These are phyloP conservation scores for Aristolochia contorta DNA, from an alignment of 164 flowering plant genomes.

Conservation along the genomic window DNA sequence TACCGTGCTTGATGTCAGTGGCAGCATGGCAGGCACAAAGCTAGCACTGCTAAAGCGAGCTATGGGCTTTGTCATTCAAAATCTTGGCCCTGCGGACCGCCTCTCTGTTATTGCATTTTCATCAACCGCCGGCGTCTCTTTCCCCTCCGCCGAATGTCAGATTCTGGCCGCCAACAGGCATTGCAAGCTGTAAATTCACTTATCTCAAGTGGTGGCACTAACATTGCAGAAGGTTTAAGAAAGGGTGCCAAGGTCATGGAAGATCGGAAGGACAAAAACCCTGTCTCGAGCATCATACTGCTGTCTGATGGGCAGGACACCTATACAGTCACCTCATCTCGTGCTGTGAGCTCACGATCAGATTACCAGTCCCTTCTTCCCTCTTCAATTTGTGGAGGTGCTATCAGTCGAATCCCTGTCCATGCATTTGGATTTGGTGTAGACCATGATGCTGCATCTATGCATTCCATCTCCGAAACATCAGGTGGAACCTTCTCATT, in stretches of 20 bases:
- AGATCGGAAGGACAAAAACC: conserved; percentile 68
- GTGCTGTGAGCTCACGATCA: conserved; percentile 16
- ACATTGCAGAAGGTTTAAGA: conserved; percentile 77
- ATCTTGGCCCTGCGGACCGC: conserved; percentile 80
- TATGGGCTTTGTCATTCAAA: conserved; percentile 88
- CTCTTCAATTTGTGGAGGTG: conserved; percentile 22
- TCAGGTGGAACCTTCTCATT: conserved; percentile 99
- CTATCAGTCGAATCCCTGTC: conserved; percentile 57
- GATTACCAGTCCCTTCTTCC: conserved; percentile 59
- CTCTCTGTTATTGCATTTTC: conserved; percentile 95
- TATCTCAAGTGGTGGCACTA: conserved; percentile 78
- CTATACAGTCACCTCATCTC: conserved; percentile 31
- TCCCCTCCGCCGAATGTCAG: conserved; percentile 76
- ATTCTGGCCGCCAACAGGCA: conserved; percentile 63
- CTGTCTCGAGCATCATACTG: conserved; percentile 71
- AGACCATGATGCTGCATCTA: conserved; percentile 81
- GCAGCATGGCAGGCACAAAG: conserved; percentile 98
- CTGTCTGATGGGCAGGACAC: conserved; percentile 97
- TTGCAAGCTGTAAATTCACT: conserved; percentile 75
- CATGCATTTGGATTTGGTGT: conserved; percentile 92
- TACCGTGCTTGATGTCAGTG: conserved; percentile 97
- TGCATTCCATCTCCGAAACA: conserved; percentile 81
- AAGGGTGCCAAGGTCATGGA: conserved; percentile 72
- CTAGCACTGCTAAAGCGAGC: conserved; percentile 86
- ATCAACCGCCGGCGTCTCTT: conserved; percentile 81